Conservation (phyloP, 495 filamentous ascomycete genomes). For the Daldinia caldariorum region DNA sequence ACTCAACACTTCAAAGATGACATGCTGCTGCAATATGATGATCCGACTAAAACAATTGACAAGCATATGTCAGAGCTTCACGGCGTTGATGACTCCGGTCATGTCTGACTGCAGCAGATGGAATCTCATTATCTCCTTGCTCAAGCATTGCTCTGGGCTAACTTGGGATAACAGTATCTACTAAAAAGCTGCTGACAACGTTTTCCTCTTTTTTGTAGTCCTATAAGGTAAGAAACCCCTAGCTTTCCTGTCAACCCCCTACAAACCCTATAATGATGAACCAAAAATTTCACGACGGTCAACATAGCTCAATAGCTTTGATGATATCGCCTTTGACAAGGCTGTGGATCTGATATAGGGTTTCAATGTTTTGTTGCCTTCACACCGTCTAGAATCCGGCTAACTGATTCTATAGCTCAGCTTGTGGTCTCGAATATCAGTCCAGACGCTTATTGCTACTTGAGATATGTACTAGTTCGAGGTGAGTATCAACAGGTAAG, state of each 20-base stretch:
- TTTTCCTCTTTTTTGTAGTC: neutral
- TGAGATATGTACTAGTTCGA: neutral
- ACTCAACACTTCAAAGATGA: constrained; percentile 9
- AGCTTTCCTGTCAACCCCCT: neutral
- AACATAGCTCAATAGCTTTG: constrained; percentile 87
- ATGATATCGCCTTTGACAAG: constrained; percentile 94
- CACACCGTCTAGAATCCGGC: constrained; percentile 8
- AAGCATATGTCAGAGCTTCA: constrained; percentile 89
- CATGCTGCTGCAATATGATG: constrained; percentile 64
- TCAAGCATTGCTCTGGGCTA: constrained; percentile 34
- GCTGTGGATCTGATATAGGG: constrained; percentile 70
- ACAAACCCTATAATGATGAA: constrained; percentile 68
- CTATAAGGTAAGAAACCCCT: constrained; percentile 31
- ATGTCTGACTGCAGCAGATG: constrained; percentile 54
- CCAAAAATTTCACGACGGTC: constrained; percentile 95
- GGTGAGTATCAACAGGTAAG: neutral
- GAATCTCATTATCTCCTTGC: constrained; percentile 11
- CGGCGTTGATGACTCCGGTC: constrained; percentile 69
- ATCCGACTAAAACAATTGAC: constrained; percentile 71
- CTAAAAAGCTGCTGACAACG: neutral
- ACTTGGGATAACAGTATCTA: constrained; percentile 29
- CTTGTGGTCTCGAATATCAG: no score
- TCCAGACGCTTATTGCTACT: no score
- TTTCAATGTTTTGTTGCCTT: constrained; percentile 7
- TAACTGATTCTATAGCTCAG: constrained; percentile 22